A percentile compares a stretch with the other conserved stretches of the same genome.
phyloP scores from a whole-genome alignment of 805 yeast genomes.

The Pichia exigua region DNA sequence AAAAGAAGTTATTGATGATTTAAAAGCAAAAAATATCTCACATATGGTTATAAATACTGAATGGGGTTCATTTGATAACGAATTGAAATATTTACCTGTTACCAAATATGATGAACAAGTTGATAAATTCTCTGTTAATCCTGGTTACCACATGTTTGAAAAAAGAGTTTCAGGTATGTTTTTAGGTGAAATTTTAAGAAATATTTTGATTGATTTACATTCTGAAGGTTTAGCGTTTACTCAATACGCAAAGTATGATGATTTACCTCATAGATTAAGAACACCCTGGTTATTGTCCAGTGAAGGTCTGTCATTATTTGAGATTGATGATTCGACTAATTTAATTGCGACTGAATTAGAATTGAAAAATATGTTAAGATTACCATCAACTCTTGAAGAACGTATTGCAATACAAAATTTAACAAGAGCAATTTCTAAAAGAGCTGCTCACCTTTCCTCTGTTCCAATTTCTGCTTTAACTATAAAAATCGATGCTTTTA shows the following conservation, averaged over 20 bases:
- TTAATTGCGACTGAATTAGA: conserved; percentile 64
- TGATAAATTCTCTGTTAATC: conserved; percentile 69
- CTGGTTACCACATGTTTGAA: conserved; percentile 86
- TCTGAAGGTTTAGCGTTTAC: conserved; percentile 48
- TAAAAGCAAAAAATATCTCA: conserved; percentile 38
- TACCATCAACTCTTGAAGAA: conserved; percentile 65
- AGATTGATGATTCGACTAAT: conserved; percentile 73
- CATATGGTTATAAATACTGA: conserved; percentile 92
- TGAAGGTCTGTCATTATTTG: conserved; percentile 78
- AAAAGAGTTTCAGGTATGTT: conserved; percentile 91
- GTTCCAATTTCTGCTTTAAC: conserved; percentile 83
- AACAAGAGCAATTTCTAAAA: conserved; percentile 70
- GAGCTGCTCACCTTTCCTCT: conserved; percentile 88
- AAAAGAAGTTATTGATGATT: conserved; percentile 31
- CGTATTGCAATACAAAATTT: conserved; percentile 64
- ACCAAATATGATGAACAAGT: conserved; percentile 70
- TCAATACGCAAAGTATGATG: conserved; percentile 38
- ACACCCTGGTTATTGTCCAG: conserved; percentile 75
- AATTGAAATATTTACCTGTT: conserved; percentile 62
- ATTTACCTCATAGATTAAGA: conserved; percentile 54
- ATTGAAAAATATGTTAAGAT: conserved; percentile 56
- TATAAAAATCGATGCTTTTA: conserved; percentile 58
- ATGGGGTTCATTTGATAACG: conserved; percentile 97
- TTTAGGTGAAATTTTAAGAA: conserved; percentile 82
- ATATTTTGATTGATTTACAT: conserved; percentile 61